These are phyloP conservation scores for Carex littledalei DNA, from an alignment of 176 grass and related monocot genomes.

Conservation along the genomic window DNA sequence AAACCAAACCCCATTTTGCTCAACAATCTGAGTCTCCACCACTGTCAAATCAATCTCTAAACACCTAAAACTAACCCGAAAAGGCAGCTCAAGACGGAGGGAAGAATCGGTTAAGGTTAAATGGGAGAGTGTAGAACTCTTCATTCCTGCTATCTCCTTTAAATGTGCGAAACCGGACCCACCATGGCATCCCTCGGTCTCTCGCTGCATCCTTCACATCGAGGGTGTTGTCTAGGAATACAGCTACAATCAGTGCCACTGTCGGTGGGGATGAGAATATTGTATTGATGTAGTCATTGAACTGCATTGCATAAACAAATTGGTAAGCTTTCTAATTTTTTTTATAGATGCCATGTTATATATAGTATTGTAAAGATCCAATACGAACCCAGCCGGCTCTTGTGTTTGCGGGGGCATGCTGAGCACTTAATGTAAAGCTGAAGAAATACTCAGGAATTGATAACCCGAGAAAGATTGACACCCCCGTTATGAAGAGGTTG, in stretches of 20 bases:
- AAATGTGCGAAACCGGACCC: slow-evolving; percentile 76
- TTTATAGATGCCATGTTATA: too few relatives aligned
- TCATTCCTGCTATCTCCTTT: slow-evolving; percentile 88
- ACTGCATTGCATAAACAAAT: slow-evolving; percentile 47
- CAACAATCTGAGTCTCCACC: slow-evolving; percentile 41
- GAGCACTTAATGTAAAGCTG: slow-evolving; percentile 60
- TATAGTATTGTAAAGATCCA: not conserved
- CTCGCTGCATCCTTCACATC: slow-evolving; percentile 53
- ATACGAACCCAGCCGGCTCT: slow-evolving; percentile 82
- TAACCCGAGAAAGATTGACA: slow-evolving; percentile 90
- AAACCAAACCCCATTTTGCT: slow-evolving; percentile 20
- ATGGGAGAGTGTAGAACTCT: slow-evolving; percentile 97
- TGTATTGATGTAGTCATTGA: slow-evolving; percentile 99
- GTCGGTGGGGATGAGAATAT: slow-evolving; percentile 95
- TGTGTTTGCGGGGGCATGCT: slow-evolving; percentile 76
- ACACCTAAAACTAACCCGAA: not conserved
- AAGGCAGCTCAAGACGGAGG: slow-evolving; percentile 43
- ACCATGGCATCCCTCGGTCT: slow-evolving; percentile 92
- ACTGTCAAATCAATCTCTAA: not conserved
- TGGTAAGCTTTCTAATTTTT: not conserved
- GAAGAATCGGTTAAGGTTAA: slow-evolving; percentile 98
- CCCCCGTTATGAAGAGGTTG: slow-evolving; percentile 89
- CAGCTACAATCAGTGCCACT: slow-evolving; percentile 70
- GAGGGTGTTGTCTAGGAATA: slow-evolving; percentile 94
- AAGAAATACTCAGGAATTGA: slow-evolving; percentile 99